A percentile compares a stretch with the other conserved stretches of the same genome.
Evolutionary conservation across 768 basidiomycete genomes (phyloP).

Genomic region (Tylopilus sp.): DNA sequence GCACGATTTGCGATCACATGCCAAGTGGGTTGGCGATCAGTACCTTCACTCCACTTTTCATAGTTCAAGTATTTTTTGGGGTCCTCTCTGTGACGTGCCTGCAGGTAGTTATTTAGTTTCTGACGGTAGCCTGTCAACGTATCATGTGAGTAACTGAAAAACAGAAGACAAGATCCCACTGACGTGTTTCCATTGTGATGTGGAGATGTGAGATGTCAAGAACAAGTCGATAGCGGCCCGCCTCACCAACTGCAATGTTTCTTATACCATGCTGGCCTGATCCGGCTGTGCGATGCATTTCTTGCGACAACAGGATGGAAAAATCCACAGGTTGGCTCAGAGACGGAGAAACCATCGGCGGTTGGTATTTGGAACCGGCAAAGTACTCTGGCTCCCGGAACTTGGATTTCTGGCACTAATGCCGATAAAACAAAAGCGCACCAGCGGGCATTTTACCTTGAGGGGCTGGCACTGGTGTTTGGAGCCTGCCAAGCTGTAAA

Average conservation of each 20-base stretch:
- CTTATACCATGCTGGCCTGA: slow-evolving; percentile 15
- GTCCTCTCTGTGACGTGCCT: slow-evolving; percentile 12
- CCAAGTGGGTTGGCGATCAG: slow-evolving; percentile 24
- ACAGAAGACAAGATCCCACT: not conserved
- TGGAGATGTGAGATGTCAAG: not conserved
- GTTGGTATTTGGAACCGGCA: not conserved
- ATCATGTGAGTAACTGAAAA: not conserved
- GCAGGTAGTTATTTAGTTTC: slow-evolving; percentile 21
- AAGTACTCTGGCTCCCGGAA: not conserved
- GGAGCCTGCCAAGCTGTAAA: slow-evolving; percentile 25
- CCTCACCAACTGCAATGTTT: not conserved
- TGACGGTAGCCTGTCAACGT: slow-evolving; percentile 19
- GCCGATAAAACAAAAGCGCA: not conserved
- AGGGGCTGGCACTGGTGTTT: slow-evolving; percentile 10
- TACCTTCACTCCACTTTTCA: slow-evolving; percentile 13
- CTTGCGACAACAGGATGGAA: slow-evolving; percentile 2
- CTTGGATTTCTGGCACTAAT: not conserved
- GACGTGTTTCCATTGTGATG: slow-evolving; percentile 10
- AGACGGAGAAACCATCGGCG: slow-evolving; percentile 2
- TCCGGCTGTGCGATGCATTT: slow-evolving; percentile 12
- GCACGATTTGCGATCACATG: slow-evolving; percentile 19
- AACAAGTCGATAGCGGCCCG: not conserved
- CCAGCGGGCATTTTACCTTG: slow-evolving; percentile 1
- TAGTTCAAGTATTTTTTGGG: slow-evolving; percentile 15
- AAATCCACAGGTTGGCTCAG: slow-evolving; percentile 24